Evolutionary conservation across 2,329 filamentous ascomycete species (phyloP), one percentile per base, ranked within the genome.

Genomic region (Penicillium sp.): DNA sequence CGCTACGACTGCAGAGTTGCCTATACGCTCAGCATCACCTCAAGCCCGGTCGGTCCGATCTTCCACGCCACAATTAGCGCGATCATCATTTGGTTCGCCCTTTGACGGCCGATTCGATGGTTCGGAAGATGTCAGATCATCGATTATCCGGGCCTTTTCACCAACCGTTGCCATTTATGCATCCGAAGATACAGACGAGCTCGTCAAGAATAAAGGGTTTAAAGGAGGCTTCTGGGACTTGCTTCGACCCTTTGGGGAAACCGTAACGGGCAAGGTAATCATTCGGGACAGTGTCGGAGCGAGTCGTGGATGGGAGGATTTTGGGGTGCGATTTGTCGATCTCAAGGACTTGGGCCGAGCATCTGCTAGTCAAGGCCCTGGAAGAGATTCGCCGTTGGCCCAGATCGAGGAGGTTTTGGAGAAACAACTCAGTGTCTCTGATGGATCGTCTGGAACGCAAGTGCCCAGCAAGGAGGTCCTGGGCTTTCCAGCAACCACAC

Each of bases 261-360:
- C 78, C 12, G 79, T 97, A 0, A 81, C 85, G 43, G 93, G 93
- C 28, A 95, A 93, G 63, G 85, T 98, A 44, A 87, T 87, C 3
- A 85, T 97, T 47, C 78, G 93, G 59, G 93, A 98, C 69, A 96
- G 90, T 64, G 83, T 88, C 57, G 91, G 93, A 7, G 81, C 85
- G 38, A 90, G 89, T 64, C 83, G 83, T 63, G 80, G 82, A 35
- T 91, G 86, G 73, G 91, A 96, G 47, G 90, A 97, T 66, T 98
- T 90, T 68, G 85, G 88, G 1, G 79, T 98, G 49, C 85, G 89
- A 47, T 96, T 98, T 66, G 83, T 86, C 4, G 80, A 82, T 49
- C 80, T 94, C 46, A 73, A 73, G 27, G 63, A 76, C 38, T 70
- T 73, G 37, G 63, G 63, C 38, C 69, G 67, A 25, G 50, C 64